A percentile compares a stretch with the other conserved stretches of the same genome.
Conservation (phyloP, 805 yeast species). For the Brettanomyces sp. region DNA sequence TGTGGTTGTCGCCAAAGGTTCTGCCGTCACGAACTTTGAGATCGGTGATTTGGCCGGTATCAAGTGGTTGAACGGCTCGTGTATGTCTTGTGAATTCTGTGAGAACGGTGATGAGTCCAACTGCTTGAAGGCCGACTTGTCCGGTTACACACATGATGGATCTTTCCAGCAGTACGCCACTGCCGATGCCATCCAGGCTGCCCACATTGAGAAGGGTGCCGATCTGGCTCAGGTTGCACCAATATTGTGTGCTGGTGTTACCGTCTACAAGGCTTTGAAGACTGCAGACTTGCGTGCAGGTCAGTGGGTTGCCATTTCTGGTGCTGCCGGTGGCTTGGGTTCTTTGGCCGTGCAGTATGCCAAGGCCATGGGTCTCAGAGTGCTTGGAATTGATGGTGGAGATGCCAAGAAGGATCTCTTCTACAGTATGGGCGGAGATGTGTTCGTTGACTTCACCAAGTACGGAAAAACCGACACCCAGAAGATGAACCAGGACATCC, state of each 20-base stretch:
- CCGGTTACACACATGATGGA: conserved; percentile 71
- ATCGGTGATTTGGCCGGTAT: conserved; percentile 61
- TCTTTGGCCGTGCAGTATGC: conserved; percentile 43
- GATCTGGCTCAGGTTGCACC: conserved; percentile 41
- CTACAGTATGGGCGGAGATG: conserved; percentile 35
- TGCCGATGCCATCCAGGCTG: conserved; percentile 45
- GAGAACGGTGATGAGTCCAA: conserved; percentile 50
- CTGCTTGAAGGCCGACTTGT: conserved; percentile 59
- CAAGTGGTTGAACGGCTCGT: conserved; percentile 62
- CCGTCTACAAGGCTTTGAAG: conserved; percentile 45
- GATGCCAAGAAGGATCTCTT: conserved; percentile 34
- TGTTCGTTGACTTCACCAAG: conserved; percentile 34
- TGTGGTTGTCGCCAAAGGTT: conserved; percentile 56
- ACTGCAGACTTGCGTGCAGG: conserved; percentile 38
- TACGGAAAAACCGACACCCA: conserved; percentile 20
- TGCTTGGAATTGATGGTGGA: conserved; percentile 41
- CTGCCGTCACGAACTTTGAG: conserved; percentile 48
- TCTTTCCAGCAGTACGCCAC: conserved; percentile 47
- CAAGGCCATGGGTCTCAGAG: conserved; percentile 40
- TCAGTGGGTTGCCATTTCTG: conserved; percentile 43
- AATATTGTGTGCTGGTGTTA: conserved; percentile 45
- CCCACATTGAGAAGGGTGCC: conserved; percentile 34
- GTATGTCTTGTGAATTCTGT: conserved; percentile 58
- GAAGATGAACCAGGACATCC: conserved; percentile 31
- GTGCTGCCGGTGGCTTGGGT: conserved; percentile 47